Percentiles rank a stretch among this genome's conserved stretches.
Conservation (phyloP, 768 basidiomycete species). For the Rhodotorula babjevae region DNA sequence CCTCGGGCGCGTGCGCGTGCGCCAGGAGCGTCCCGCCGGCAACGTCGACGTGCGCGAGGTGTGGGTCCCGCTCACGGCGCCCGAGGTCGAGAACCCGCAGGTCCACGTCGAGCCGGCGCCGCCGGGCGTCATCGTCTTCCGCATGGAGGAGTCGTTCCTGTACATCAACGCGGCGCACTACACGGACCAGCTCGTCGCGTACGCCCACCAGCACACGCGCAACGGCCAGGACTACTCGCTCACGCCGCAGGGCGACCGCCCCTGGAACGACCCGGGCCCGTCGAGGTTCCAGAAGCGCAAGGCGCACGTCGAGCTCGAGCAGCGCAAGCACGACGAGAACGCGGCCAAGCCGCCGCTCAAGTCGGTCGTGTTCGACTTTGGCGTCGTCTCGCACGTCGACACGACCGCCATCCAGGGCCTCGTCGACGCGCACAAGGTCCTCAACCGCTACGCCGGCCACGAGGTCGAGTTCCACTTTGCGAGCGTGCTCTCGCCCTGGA, state of each 20-base stretch:
- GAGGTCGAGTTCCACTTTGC: constrained; percentile 81
- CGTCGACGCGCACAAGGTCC: constrained; percentile 75
- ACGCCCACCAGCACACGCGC: constrained; percentile 69
- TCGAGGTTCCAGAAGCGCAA: constrained; percentile 16
- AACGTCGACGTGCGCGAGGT: constrained; percentile 61
- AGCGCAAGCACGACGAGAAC: constrained; percentile 49
- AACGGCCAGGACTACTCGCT: constrained; percentile 66
- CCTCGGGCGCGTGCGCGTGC: constrained; percentile 77
- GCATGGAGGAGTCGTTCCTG: constrained; percentile 80
- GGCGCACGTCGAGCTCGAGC: constrained; percentile 18
- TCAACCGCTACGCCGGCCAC: constrained; percentile 69
- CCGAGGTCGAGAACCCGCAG: constrained; percentile 57
- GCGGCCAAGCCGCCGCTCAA: constrained; percentile 59
- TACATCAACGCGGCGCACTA: constrained; percentile 50
- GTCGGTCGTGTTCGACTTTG: constrained; percentile 90
- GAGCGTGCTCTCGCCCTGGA: constrained; percentile 86
- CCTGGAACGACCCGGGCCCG: constrained; percentile 72
- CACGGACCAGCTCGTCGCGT: constrained; percentile 70
- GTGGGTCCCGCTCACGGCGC: constrained; percentile 66
- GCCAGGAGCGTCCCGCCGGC: constrained; percentile 44
- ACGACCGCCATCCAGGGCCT: constrained; percentile 86
- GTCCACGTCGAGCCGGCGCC: constrained; percentile 70
- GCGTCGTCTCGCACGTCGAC: constrained; percentile 77
- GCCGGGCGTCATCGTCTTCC: constrained; percentile 83
- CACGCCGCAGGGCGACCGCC: constrained; percentile 62